Percentiles rank a stretch among this genome's conserved stretches.
phyloP scores from a whole-genome alignment of 352 stramenopile genomes.

The Globisporangium paddicum region DNA sequence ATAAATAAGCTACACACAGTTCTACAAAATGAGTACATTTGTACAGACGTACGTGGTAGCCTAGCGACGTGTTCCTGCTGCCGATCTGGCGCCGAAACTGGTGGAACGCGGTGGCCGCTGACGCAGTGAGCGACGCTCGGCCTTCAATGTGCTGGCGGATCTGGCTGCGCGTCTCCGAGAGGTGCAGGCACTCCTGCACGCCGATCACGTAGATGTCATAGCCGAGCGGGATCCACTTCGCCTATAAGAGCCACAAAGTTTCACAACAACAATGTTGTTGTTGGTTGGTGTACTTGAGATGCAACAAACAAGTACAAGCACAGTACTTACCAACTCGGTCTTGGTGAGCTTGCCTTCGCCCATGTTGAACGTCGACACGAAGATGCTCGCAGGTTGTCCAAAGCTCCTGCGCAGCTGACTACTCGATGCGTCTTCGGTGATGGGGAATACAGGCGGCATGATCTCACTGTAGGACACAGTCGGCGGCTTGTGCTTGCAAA shows the following conservation, averaged over 20 bases:
- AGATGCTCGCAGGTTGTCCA: slow-evolving; percentile 54
- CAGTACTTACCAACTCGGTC: slow-evolving; percentile 25
- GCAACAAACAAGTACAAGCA: background rate
- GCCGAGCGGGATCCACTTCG: slow-evolving; percentile 81
- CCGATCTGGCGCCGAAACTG: slow-evolving; percentile 81
- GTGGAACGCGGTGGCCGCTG: slow-evolving; percentile 26
- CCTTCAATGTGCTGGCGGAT: slow-evolving; percentile 64
- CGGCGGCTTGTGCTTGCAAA: slow-evolving; percentile 20
- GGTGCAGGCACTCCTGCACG: slow-evolving; percentile 87
- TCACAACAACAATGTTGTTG: background rate
- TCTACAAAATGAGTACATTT: background rate
- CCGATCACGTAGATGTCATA: slow-evolving; percentile 89
- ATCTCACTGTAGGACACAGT: slow-evolving; percentile 29
- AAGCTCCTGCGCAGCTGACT: slow-evolving; percentile 25
- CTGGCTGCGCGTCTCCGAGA: slow-evolving; percentile 52
- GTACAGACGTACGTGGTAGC: slow-evolving; percentile 78
- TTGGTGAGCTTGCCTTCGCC: slow-evolving; percentile 59
- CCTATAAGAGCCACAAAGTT: slow-evolving; percentile 14
- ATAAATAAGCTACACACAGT: background rate
- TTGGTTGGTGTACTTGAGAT: background rate
- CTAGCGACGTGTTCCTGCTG: slow-evolving; percentile 71
- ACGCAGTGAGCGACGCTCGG: slow-evolving; percentile 17
- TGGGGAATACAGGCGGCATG: slow-evolving; percentile 23
- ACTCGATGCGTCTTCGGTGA: slow-evolving; percentile 13
- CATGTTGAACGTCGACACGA: slow-evolving; percentile 86